Evolutionary conservation across 352 stramenopile species (phyloP), one percentile per base, ranked within the genome.

Genomic region (Phytophthora kernoviae): DNA sequence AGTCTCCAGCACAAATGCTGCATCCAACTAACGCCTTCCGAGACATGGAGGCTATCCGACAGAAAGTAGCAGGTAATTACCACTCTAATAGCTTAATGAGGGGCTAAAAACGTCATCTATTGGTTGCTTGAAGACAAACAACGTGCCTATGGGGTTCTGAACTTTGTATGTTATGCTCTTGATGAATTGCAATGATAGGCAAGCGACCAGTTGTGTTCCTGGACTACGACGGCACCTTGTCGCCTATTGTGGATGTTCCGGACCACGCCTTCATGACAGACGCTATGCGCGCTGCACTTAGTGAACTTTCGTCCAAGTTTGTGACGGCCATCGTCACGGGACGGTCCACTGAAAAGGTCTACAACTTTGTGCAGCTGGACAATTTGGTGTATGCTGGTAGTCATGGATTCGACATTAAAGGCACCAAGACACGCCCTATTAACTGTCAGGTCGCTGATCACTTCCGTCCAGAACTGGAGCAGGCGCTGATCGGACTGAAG

Each of bases 321-420:
- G 68, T 90, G 12, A 91, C 83, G 39, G 81, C 79, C 20, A 88
- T 94, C 36, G 79, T 92, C 10, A 92, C 79, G 14, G 82, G 82
- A 39, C 75, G 84, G 43, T 90, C 80, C 11, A 86, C 79, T 7
- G 73, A 87, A 30, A 94, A 92, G 61, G 78, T 94, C 34, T 84
- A 87, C 56, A 81, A 80, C 64, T 92, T 94, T 48, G 83, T 94
- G 44, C 66, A 81, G 45, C 67, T 94, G 48, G 77, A 88, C 51
- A 87, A 85, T 39, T 71, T 93, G 22, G 81, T 92, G 52, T 93
- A 93, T 63, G 83, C 85, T 7, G 81, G 85, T 54, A 91, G 81
- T 58, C 83, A 94, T 45, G 83, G 85, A 1, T 93, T 92, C 52
- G 84, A 93, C 55, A 93, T 94, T 45, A 84, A 90, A 34, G 79